Percentiles rank a stretch among this genome's conserved stretches.
Conservation (phyloP, 768 basidiomycete genomes). For the Boletus huronensis region DNA sequence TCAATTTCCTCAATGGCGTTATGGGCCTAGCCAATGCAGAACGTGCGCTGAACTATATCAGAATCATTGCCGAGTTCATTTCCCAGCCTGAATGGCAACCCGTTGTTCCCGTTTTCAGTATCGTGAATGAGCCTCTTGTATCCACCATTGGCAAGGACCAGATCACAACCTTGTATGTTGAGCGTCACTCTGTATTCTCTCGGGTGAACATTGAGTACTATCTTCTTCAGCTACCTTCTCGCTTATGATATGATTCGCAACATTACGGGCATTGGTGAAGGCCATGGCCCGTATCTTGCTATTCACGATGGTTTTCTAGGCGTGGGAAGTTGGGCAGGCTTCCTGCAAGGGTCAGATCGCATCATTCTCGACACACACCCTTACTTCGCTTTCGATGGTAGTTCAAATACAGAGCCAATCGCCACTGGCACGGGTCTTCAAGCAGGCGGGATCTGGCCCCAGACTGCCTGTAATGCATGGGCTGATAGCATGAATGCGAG, state of each 20-base stretch:
- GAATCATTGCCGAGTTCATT: conserved; percentile 77
- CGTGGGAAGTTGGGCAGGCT: conserved; percentile 43
- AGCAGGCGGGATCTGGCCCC: conserved; percentile 46
- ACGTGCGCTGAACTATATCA: conserved; percentile 71
- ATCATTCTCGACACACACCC: conserved; percentile 63
- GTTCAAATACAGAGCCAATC: conserved; percentile 33
- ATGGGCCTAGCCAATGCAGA: conserved; percentile 90
- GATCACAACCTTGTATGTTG: conserved; percentile 55
- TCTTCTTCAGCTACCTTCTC: conserved; percentile 47
- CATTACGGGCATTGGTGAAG: conserved; percentile 71
- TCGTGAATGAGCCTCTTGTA: conserved; percentile 60
- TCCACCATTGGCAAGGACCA: conserved; percentile 49
- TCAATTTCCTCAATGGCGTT: conserved; percentile 64
- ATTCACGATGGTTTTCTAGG: conserved; percentile 65
- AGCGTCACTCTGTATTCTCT: background rate
- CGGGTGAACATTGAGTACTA: background rate
- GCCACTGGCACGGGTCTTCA: conserved; percentile 30
- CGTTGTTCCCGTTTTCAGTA: conserved; percentile 58
- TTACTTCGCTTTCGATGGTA: conserved; percentile 59
- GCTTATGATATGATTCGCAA: conserved; percentile 61
- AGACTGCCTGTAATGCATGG: conserved; percentile 56
- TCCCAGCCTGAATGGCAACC: conserved; percentile 67
- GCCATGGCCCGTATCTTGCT: conserved; percentile 52
- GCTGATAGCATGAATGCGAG: conserved; percentile 48
- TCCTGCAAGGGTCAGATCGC: conserved; percentile 58